Evolutionary conservation across 495 filamentous ascomycete genomes (phyloP).

Genomic region (Neurospora hispaniola): DNA sequence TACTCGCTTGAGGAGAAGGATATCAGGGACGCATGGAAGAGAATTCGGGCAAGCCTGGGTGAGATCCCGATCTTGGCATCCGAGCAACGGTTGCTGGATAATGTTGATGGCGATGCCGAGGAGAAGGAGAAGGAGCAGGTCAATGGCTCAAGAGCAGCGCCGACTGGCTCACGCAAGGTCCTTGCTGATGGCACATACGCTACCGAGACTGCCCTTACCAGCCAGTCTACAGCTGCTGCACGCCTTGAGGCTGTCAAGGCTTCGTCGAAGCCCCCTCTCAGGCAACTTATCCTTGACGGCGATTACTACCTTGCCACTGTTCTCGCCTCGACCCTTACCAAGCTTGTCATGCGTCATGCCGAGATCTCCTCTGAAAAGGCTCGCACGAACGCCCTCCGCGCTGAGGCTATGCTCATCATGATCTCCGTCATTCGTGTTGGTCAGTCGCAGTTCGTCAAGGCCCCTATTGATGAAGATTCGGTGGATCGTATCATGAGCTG

Average conservation of each 20-base stretch:
- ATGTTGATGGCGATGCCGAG: conserved; percentile 43
- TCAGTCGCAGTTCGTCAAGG: conserved; percentile 95
- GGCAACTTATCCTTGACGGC: conserved; percentile 91
- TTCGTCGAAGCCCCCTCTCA: conserved; percentile 89
- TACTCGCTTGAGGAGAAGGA: conserved; percentile 89
- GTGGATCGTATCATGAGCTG: conserved; percentile 96
- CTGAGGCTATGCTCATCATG: conserved; percentile 99
- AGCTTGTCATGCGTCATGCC: conserved; percentile 95
- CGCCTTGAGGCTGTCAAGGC: conserved; percentile 95
- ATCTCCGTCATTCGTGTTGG: conserved; percentile 96
- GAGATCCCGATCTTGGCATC: conserved; percentile 97
- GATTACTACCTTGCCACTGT: conserved; percentile 97
- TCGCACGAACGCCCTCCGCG: conserved; percentile 86
- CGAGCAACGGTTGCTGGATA: conserved; percentile 81
- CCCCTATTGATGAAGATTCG: conserved; percentile 94
- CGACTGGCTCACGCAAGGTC: conserved; percentile 80
- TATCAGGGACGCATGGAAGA: conserved; percentile 95
- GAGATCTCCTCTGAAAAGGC: conserved; percentile 81
- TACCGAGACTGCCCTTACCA: conserved; percentile 91
- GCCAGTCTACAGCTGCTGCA: conserved; percentile 77
- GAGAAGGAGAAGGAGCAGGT: conserved; percentile 54
- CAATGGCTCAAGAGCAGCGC: conserved; percentile 68
- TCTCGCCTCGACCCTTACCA: conserved; percentile 87
- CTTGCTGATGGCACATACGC: conserved; percentile 96
- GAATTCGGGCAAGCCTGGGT: conserved; percentile 84